Evolutionary conservation across 257 asterid genomes (phyloP), one percentile per base, ranked within the genome.

Genomic region (Euphrasia confusa): DNA sequence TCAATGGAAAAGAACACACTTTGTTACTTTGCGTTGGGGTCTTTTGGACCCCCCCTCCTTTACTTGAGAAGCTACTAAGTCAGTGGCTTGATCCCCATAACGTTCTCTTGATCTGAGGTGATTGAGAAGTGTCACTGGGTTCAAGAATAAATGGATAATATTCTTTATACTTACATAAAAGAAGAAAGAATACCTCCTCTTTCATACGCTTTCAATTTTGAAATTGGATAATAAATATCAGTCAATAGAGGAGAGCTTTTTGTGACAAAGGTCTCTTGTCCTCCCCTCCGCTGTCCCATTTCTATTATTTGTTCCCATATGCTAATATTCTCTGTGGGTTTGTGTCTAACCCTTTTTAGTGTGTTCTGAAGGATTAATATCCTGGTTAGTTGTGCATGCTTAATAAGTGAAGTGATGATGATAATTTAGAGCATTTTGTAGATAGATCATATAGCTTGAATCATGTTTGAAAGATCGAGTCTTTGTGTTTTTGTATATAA

Each of bases 1-100:
- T 58, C 11, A 10, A 49, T 5, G 48, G 26, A 49, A 65, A 47
- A 42, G 49, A 60, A 54, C 45, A 8, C 66, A 40, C n/a, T 52
- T 33, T 8, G 21, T 17, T 10, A 24, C 37, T 35, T 63, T 37
- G 33, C 30, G 59, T 56, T 55, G 44, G 44, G 61, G 27, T 8
- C 63, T 30, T 33, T 40, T 30, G 33, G 32, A 28, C 4, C 32
- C 32, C 4, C 32, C 4, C 2, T n/a, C 32, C 32, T 28, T 28
- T 28, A 28, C 32, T 2, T 28, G 32, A 28, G 32, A 28, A 28
- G 32, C 32, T 28, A 28, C 4, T 4, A 28, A 28, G 4, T 4
- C 32, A 28, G 32, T 28, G 32, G 32, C 32, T 3, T 28, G 32
- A 28, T 28, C 32, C 5, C 33, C 33, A 30, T 30, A 5, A 4